Conservation (phyloP, 768 basidiomycete species). For the Psilocybe cyanescens region DNA sequence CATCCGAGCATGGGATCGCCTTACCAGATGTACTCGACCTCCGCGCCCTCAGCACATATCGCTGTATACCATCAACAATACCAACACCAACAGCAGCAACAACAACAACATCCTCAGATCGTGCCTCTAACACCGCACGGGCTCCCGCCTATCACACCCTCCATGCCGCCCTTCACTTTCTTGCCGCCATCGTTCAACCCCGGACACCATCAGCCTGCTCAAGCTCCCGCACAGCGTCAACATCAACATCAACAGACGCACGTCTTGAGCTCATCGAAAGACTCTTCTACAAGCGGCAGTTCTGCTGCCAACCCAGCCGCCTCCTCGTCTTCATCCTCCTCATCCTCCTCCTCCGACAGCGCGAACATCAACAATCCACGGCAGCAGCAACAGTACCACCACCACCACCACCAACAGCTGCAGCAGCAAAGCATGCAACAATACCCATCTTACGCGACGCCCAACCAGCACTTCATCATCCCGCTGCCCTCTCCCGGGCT, state of each 20-base stretch:
- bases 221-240: slow-evolving; percentile 3
- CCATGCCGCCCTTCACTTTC: slow-evolving; percentile 95
- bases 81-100: not conserved
- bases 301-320: not conserved
- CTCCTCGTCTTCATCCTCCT: not conserved
- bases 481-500: slow-evolving; percentile 61
- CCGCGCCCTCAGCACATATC: slow-evolving; percentile 3
- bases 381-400: slow-evolving; percentile 6
- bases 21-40: slow-evolving; percentile 19
- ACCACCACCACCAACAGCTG: not conserved
- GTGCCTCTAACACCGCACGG: slow-evolving; percentile 71
- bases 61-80: slow-evolving; percentile 9
- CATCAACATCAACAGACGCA: slow-evolving; percentile 1
- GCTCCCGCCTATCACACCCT: slow-evolving; percentile 93
- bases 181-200: slow-evolving; percentile 44
- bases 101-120: slow-evolving; percentile 9
- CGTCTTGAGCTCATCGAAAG: not conserved
- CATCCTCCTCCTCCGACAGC: not conserved
- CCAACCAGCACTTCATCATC: slow-evolving; percentile 75
- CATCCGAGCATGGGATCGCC: slow-evolving; percentile 39
- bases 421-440: not conserved
- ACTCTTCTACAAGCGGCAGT: not conserved
- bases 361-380: not conserved
- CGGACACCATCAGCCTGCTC: not conserved
- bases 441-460: not conserved